Percentiles rank a stretch among this genome's conserved stretches.
Conservation (phyloP, 257 asterid genomes). For the Rehmannia glutinosa region DNA sequence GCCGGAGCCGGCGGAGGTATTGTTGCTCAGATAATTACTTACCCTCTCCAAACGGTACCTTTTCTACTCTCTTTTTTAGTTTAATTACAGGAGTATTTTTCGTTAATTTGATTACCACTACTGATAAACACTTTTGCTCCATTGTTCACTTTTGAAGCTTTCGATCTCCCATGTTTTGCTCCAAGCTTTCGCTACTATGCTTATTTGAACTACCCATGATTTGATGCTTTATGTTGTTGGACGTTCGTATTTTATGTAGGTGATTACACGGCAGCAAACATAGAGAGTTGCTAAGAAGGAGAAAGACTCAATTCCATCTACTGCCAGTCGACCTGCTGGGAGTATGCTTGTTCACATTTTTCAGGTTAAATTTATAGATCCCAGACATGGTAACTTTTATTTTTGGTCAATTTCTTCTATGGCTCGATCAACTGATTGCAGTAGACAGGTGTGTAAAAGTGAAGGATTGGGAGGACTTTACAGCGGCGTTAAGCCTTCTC, state of each 20-base stretch:
- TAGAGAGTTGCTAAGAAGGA: conserved; percentile 64
- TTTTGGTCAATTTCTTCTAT: background rate
- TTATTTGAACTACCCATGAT: too few species aligned
- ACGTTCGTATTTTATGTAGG: too few species aligned
- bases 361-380: conserved; percentile 34
- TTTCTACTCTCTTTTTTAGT: background rate
- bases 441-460: conserved; percentile 44
- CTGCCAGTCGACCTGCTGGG: conserved; percentile 20
- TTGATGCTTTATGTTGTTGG: too few species aligned
- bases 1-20: conserved; percentile 96
- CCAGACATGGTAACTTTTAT: background rate
- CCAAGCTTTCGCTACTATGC: background rate
- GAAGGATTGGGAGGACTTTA: conserved; percentile 92
- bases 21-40: conserved; percentile 76
- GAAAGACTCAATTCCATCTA: conserved; percentile 21
- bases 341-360: conserved; percentile 54
- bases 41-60: conserved; percentile 80
- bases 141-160: background rate
- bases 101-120: background rate
- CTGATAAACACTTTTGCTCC: background rate
- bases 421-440: background rate
- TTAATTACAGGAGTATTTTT: background rate
- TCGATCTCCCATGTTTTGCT: background rate
- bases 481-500: conserved; percentile 93
- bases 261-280: conserved; percentile 92